phyloP scores from a whole-genome alignment of 306 rosid genomes.

The Castanea sativa region DNA sequence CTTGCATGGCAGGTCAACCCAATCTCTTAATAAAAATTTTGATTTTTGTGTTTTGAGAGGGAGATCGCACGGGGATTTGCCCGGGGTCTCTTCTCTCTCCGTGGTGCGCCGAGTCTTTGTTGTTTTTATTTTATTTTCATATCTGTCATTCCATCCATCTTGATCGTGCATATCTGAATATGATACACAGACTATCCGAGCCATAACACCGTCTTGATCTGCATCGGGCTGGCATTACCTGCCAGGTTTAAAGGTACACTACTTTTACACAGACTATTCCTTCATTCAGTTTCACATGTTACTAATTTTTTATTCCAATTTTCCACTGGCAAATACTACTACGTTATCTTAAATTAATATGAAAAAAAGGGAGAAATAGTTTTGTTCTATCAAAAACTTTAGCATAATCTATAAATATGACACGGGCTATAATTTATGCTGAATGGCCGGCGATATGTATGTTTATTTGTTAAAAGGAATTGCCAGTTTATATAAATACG shows the following conservation, averaged over 20 bases:
- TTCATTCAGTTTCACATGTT: too few species aligned
- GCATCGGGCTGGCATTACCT: background rate
- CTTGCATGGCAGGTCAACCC: background rate
- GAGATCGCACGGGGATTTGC: background rate
- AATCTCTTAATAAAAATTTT: background rate
- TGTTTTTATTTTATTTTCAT: background rate
- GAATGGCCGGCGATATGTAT: too few species aligned
- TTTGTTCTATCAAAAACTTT: too few species aligned
- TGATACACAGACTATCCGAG: background rate
- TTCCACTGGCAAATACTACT: too few species aligned
- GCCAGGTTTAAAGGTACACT: background rate
- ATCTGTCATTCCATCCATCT: background rate
- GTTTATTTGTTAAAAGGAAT: too few species aligned
- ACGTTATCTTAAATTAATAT: too few species aligned
- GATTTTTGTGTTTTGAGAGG: background rate
- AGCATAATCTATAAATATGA: too few species aligned
- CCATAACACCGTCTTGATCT: background rate
- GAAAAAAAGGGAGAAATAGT: too few species aligned
- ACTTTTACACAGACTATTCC: too few species aligned
- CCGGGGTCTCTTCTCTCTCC: background rate
- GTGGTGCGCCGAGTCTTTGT: conserved; percentile 10
- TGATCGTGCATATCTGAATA: background rate
- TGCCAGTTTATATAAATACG: too few species aligned
- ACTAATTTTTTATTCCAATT: too few species aligned
- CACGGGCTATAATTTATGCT: too few species aligned